A percentile compares a stretch with the other conserved stretches of the same genome.
Conservation (phyloP, 2,329 filamentous ascomycete species). For the Clonostachys solani region DNA sequence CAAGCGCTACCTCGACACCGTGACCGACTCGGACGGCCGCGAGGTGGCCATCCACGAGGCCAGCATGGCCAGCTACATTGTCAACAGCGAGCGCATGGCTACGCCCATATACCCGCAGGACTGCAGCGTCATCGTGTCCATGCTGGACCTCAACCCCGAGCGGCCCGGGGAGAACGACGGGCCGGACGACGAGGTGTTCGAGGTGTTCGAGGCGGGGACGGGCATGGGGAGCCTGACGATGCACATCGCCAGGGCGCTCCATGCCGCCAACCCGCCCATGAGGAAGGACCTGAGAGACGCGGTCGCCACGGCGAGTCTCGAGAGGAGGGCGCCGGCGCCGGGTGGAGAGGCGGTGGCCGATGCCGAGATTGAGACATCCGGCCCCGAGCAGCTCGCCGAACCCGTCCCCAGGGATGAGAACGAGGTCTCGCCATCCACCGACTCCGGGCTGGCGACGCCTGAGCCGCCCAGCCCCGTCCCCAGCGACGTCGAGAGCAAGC, state of each 20-base stretch:
- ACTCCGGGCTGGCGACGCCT: too few species aligned
- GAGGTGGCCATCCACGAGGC: constrained; percentile 58
- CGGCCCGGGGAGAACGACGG: constrained; percentile 26
- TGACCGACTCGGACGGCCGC: constrained; percentile 45
- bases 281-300: neutral
- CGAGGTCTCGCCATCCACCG: too few species aligned
- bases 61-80: constrained; percentile 69
- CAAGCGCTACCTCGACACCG: constrained; percentile 50
- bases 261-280: constrained; percentile 58
- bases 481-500: neutral
- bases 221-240: constrained; percentile 79
- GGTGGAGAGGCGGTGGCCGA: neutral
- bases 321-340: neutral
- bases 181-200: constrained; percentile 39
- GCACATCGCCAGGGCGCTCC: constrained; percentile 70
- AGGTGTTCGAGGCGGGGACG: constrained; percentile 81
- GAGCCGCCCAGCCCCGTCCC: neutral
- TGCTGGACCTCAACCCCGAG: constrained; percentile 68
- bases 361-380: neutral
- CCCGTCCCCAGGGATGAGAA: too few species aligned
- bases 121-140: constrained; percentile 68
- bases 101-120: constrained; percentile 74
- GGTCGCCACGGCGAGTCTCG: neutral
- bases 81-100: constrained; percentile 63
- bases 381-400: neutral